Evolutionary conservation across 2,329 filamentous ascomycete species (phyloP).

Genomic region (Cryphonectria carpinicola): DNA sequence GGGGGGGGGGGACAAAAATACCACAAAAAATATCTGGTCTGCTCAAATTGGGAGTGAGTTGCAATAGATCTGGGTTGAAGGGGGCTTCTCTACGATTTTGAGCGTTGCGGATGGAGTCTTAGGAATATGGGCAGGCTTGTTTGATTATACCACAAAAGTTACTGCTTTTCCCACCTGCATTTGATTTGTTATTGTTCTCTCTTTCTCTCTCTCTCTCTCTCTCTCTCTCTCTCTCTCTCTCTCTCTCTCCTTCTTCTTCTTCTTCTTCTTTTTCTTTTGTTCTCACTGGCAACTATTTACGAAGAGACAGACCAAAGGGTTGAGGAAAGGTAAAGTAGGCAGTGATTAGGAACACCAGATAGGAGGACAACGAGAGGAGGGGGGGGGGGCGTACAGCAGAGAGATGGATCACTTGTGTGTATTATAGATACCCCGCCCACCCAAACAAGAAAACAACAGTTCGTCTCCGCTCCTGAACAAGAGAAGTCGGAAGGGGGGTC

Average conservation of each 20-base stretch:
- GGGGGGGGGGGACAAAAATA: neutral
- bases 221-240: no score
- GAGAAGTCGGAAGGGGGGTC: neutral
- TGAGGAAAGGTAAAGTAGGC: no score
- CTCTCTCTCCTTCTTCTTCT: neutral
- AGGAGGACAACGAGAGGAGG: neutral
- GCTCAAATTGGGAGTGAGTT: neutral
- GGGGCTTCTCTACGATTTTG: neutral
- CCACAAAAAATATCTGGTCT: neutral
- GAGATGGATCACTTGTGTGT: neutral
- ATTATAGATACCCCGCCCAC: constrained; percentile 1
- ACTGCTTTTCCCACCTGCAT: constrained; percentile 25
- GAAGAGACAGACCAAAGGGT: neutral
- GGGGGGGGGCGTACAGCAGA: neutral
- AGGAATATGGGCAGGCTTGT: constrained; percentile 28
- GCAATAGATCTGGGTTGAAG: neutral
- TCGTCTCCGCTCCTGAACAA: constrained; percentile 18
- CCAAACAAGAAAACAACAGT: neutral
- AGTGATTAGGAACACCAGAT: neutral
- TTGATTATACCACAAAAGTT: constrained; percentile 45
- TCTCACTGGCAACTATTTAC: neutral
- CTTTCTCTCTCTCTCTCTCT: no score
- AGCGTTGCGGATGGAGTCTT: constrained; percentile 30
- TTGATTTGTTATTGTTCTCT: neutral
- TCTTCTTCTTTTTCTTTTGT: neutral